These are phyloP conservation scores for Ceratopteris richardii DNA, from an alignment of 75 land plant species.

Conservation along the genomic window DNA sequence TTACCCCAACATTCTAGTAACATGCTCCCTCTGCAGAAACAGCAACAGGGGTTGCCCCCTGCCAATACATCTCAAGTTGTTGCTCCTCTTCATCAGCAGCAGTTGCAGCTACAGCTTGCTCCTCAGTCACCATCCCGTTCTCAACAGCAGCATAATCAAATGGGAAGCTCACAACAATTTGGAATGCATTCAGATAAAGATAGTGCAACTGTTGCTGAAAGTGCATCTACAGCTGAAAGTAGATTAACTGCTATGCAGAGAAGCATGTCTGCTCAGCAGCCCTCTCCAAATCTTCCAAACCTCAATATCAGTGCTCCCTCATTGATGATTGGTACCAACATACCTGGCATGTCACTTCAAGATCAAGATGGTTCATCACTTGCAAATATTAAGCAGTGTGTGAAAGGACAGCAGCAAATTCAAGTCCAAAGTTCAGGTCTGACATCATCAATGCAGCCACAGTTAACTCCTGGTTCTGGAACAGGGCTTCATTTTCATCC, in stretches of 20 bases:
- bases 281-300: constrained; percentile 1
- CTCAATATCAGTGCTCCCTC: not conserved
- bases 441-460: not conserved
- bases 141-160: constrained; percentile 1
- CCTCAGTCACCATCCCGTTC: constrained; percentile 2
- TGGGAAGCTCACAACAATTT: not conserved
- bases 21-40: not conserved
- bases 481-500: not conserved
- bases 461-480: not conserved
- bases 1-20: no score
- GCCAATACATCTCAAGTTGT: not conserved
- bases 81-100: not conserved
- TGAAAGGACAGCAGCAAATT: not conserved
- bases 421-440: not conserved
- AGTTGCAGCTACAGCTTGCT: not conserved
- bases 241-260: constrained; percentile 17
- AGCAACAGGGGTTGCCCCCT: constrained; percentile 1
- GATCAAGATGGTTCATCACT: not conserved
- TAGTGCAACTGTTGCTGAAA: constrained; percentile 2
- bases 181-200: constrained; percentile 1
- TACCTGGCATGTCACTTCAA: not conserved
- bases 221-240: constrained; percentile 12
- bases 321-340: not conserved
- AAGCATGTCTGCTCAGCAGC: not conserved
- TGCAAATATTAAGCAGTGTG: not conserved